A percentile compares a stretch with the other conserved stretches of the same genome.
Evolutionary conservation across 2,329 filamentous ascomycete species (phyloP).

Genomic region (Botrytis fragariae): DNA sequence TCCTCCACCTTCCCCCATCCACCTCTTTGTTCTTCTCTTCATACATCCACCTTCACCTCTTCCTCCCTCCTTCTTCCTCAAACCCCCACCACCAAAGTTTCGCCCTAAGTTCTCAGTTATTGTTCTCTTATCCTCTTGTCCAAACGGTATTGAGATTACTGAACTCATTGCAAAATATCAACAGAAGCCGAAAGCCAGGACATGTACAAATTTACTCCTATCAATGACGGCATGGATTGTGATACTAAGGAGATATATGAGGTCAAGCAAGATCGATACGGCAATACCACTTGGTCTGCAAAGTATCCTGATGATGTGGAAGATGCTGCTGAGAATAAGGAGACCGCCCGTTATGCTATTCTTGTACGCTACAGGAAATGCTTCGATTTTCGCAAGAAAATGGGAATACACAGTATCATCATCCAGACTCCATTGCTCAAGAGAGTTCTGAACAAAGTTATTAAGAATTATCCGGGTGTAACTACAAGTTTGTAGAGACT

Average conservation of each 20-base stretch:
- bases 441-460: conserved; percentile 47
- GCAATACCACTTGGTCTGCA: conserved; percentile 51
- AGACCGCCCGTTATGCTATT: conserved; percentile 48
- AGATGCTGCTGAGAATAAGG: conserved; percentile 51
- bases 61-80: not conserved
- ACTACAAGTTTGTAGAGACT: conserved; percentile 58
- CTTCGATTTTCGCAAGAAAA: conserved; percentile 56
- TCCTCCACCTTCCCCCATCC: not conserved
- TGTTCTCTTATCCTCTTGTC: not conserved
- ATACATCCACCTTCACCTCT: not conserved
- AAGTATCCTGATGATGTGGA: conserved; percentile 53
- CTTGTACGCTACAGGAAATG: conserved; percentile 58
- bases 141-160: not conserved
- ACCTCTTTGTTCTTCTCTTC: not conserved
- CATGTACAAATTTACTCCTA: not conserved
- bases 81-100: not conserved
- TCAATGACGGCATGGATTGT: conserved; percentile 37
- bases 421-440: conserved; percentile 63
- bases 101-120: not conserved
- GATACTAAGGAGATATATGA: conserved; percentile 48
- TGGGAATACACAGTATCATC: conserved; percentile 51
- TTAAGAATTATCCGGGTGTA: conserved; percentile 40
- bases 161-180: not conserved
- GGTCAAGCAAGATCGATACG: conserved; percentile 48
- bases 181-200: not conserved